Conservation (phyloP, 108 stramenopile genomes). For the Chaetoceros tenuissimus region DNA sequence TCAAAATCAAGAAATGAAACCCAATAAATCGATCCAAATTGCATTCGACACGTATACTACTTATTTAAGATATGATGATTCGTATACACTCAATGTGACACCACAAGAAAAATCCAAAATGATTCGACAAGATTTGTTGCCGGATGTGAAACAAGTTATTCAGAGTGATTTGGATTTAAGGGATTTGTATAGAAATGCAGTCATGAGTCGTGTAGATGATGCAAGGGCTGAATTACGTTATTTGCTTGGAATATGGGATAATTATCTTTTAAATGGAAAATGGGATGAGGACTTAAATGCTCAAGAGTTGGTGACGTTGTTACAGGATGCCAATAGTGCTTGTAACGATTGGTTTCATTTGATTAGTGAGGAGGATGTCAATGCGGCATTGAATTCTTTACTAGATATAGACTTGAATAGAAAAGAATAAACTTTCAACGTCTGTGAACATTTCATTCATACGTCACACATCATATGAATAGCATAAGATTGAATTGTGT, state of each 20-base stretch:
- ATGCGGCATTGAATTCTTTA: constrained; percentile 38
- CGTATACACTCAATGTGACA: constrained; percentile 27
- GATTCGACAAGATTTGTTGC: constrained; percentile 49
- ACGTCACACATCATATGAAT: too few relatives aligned
- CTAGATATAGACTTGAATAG: too few relatives aligned
- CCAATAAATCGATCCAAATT: constrained; percentile 22
- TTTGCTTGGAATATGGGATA: too few relatives aligned
- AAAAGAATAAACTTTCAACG: too few relatives aligned
- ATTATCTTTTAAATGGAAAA: too few relatives aligned
- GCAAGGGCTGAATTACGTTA: constrained; percentile 47
- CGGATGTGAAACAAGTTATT: constrained; percentile 46
- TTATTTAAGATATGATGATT: constrained; percentile 15
- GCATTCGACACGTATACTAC: constrained; percentile 47
- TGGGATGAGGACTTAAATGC: constrained; percentile 8
- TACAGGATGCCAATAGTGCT: constrained; percentile 30
- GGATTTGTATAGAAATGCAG: constrained; percentile 64
- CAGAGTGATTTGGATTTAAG: constrained; percentile 66
- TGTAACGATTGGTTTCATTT: constrained; percentile 56
- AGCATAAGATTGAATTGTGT: too few relatives aligned
- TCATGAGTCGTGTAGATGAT: constrained; percentile 56
- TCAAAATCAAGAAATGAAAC: constrained; percentile 24
- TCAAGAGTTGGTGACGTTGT: constrained; percentile 20
- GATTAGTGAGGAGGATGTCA: constrained; percentile 43
- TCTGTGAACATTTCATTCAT: too few relatives aligned
- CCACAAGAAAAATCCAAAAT: constrained; percentile 26